Evolutionary conservation across 2,329 filamentous ascomycete species (phyloP).

Genomic region (Monosporascus sp.): DNA sequence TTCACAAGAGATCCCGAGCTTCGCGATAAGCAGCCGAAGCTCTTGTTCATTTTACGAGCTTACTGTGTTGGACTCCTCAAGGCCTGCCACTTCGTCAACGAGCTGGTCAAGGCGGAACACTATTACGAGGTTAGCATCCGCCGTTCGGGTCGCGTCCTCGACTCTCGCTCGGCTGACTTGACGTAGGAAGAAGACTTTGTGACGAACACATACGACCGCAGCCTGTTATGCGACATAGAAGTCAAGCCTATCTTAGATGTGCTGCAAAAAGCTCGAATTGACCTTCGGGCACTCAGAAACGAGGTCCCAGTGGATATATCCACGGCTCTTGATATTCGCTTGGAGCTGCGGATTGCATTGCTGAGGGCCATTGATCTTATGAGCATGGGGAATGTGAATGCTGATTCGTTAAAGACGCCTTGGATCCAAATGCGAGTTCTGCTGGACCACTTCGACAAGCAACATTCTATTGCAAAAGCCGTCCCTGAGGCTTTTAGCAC

Average conservation of each 20-base stretch:
- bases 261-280: slow-evolving; percentile 37
- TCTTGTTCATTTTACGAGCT: slow-evolving; percentile 67
- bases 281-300: slow-evolving; percentile 28
- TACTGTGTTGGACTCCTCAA: slow-evolving; percentile 86
- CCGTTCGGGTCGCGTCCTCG: not conserved
- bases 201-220: slow-evolving; percentile 81
- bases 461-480: slow-evolving; percentile 56
- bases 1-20: slow-evolving; percentile 44
- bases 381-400: slow-evolving; percentile 36
- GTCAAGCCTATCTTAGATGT: slow-evolving; percentile 50
- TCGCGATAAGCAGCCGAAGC: slow-evolving; percentile 32
- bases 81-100: slow-evolving; percentile 72
- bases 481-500: slow-evolving; percentile 80
- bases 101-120: slow-evolving; percentile 73
- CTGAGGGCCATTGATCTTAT: slow-evolving; percentile 50
- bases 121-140: slow-evolving; percentile 70
- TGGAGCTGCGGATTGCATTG: slow-evolving; percentile 63
- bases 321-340: slow-evolving; percentile 57
- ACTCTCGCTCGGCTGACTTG: slow-evolving; percentile 7
- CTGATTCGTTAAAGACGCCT: slow-evolving; percentile 42
- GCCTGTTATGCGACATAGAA: slow-evolving; percentile 63
- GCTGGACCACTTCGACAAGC: slow-evolving; percentile 53
- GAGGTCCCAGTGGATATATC: slow-evolving; percentile 32
- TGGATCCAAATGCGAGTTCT: slow-evolving; percentile 48
- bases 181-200: slow-evolving; percentile 90